Evolutionary conservation across 176 grass and related monocot genomes (phyloP), one percentile per base, ranked within the genome.

Genomic region (Panicum miliaceum): DNA sequence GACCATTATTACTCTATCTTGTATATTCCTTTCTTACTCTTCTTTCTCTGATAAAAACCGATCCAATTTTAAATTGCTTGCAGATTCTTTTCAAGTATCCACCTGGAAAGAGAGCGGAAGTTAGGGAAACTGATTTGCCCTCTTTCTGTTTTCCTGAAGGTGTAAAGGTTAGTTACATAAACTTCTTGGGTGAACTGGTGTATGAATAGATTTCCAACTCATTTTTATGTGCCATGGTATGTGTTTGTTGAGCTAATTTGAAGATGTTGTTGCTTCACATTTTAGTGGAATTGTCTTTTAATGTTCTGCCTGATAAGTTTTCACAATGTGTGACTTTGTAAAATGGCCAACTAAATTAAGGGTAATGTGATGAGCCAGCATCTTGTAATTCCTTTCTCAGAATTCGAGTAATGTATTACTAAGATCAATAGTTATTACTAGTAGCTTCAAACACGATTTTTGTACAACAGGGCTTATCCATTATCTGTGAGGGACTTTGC

Each of bases 31-130:
- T 71, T 26, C 11, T 59, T 85, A 59, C 73, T 22, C 10, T 8
- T 71, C 37, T 78, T 76, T 77, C 40, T 84, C 41, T 61, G 34
- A 79, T 71, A 76, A 74, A 47, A 74, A 15, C 56, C 87, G 43
- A 71, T 64, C 19, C 60, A 67, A 74, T 34, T 75, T 56, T 56
- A 75, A 60, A 82, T 64, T 15, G 22, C 57, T 83, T 94, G 76
- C 86, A 99, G 96, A 90, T 99, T 90, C 96, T 99, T 90, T 99
- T 96, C 71, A 96, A 96, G 67, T 99, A 99, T 82, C 96, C 96
- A 88, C 96, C 89, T 63, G 93, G 87, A 84, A 94, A 96, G 85
- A 90, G 46, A 74, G 81, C 75, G 19, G 93, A 92, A 69, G 92
- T 90, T 80, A 87, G 91, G 71, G 96, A 93, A 88, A 60, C 45